Evolutionary conservation across 2,329 filamentous ascomycete species (phyloP), one percentile per base, ranked within the genome.

Genomic region (Cryphonectria japonica): DNA sequence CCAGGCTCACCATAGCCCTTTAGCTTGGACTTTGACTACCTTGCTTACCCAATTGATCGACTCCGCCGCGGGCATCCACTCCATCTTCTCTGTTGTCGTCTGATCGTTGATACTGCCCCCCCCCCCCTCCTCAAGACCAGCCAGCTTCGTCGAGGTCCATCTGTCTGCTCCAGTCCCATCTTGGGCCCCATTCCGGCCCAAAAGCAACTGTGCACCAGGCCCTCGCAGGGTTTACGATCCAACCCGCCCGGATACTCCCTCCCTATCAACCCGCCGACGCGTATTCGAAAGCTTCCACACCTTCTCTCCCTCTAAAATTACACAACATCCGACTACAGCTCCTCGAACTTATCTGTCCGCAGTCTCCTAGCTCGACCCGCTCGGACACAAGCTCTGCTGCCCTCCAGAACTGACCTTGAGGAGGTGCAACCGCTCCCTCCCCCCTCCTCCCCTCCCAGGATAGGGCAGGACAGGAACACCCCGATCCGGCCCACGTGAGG

Each of bases 401-500:
- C 29, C 43, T 32, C 29, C 29, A 26, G 29, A 52, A 65, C 26
- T 22, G 63, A 52, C 43, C 41, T 50, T 50, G 43, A 52, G 29
- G 63, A 46, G 63, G 37, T n/a, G 26, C 13, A 13, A 9, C 39
- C n/a, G n/a, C n/a, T 37, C 32, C 59, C 32, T 5, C 59, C 8
- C 26, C 11, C 34, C 34, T 22, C 19, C 37, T 22, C 60, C 29
- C 59, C 29, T 9, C 59, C 14, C n/a, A 34, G 37, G 59, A 61
- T 32, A 61, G 29, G 59, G 37, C 61, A 41, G 37, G 37, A 64
- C 61, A 46, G 39, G 13, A 26, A 39, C 37, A 41, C 26, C 63
- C 29, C 63, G 43, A 65, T 65, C 63, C 63, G 41, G 69, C 73
- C 71, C 71, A 73, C 54, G 54, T 67, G 41, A 73, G 71, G 71